Percentiles rank a stretch among this genome's conserved stretches.
These are phyloP conservation scores for Hysterium pulicare DNA, from an alignment of 2,329 filamentous ascomycete species.

Conservation along the genomic window DNA sequence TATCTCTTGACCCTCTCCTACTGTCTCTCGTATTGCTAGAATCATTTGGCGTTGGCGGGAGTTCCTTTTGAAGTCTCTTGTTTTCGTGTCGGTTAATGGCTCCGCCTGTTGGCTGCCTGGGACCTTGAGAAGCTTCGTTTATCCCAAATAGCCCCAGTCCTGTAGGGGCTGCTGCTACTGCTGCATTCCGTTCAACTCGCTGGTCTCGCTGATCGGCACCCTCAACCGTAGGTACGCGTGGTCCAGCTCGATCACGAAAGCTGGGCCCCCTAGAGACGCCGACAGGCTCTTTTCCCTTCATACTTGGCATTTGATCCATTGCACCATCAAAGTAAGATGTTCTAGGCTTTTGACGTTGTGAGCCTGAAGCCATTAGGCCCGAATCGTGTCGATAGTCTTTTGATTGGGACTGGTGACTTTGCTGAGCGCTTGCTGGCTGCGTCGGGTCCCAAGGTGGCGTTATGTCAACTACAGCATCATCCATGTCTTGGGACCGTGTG, in stretches of 20 bases:
- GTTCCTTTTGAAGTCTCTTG: constrained; percentile 18
- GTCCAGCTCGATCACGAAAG: constrained; percentile 27
- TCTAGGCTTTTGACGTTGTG: constrained; percentile 21
- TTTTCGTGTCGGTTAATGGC: constrained; percentile 36
- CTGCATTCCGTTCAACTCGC: constrained; percentile 21
- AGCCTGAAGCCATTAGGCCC: constrained; percentile 6
- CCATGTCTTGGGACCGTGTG: constrained; percentile 22
- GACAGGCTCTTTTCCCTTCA: constrained; percentile 33
- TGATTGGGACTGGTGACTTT: constrained; percentile 7
- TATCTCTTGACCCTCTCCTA: constrained; percentile 23
- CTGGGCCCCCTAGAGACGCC: constrained; percentile 23
- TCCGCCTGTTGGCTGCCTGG: constrained; percentile 18
- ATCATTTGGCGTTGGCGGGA: constrained; percentile 15
- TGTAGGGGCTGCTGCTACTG: constrained; percentile 13
- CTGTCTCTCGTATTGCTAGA: constrained; percentile 17
- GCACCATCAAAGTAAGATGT: constrained; percentile 15
- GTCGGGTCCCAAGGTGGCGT: constrained; percentile 36
- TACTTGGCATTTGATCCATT: constrained; percentile 20
- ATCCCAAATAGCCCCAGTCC: constrained; percentile 33
- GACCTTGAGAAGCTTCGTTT: constrained; percentile 18
- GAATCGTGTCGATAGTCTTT: constrained; percentile 6
- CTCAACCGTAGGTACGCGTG: constrained; percentile 4
- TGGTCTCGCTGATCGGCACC: constrained; percentile 12
- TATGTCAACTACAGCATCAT: constrained; percentile 25
- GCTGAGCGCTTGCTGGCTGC: constrained; percentile 14